phyloP scores from a whole-genome alignment of 164 flowering plant species.

The Aristolochia contorta region DNA sequence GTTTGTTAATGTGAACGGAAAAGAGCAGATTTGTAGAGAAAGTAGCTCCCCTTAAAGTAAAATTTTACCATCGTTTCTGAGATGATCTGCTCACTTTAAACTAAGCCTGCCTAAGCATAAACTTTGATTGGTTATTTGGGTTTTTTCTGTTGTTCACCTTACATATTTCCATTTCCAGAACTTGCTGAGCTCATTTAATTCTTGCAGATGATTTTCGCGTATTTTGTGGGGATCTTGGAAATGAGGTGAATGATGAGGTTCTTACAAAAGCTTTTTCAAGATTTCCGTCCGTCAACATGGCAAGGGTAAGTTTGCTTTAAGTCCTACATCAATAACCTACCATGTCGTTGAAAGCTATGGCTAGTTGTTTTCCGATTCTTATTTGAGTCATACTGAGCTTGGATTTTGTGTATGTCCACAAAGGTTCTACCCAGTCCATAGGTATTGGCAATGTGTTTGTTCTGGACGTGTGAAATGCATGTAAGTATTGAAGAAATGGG shows the following conservation, averaged over 20 bases:
- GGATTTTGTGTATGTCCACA: slow-evolving; percentile 4
- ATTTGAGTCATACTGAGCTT: not conserved
- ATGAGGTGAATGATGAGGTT: slow-evolving; percentile 99
- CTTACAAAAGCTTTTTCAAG: slow-evolving; percentile 92
- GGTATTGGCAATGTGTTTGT: not conserved
- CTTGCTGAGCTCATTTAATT: slow-evolving; percentile 4
- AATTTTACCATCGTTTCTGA: too few relatives aligned
- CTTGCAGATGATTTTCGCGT: slow-evolving; percentile 84
- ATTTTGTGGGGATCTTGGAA: slow-evolving; percentile 97
- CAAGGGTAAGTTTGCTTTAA: slow-evolving; percentile 49
- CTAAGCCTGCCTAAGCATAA: too few relatives aligned
- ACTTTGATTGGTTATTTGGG: not conserved
- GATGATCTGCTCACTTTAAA: too few relatives aligned
- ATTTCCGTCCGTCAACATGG: slow-evolving; percentile 94
- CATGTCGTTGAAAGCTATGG: slow-evolving; percentile 2
- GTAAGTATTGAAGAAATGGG: slow-evolving; percentile 3
- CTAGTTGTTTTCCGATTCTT: not conserved
- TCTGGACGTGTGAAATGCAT: slow-evolving; percentile 7
- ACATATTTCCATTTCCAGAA: not conserved
- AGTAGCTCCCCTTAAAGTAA: too few relatives aligned
- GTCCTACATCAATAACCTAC: slow-evolving; percentile 2
- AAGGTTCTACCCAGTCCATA: slow-evolving; percentile 5
- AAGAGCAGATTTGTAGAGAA: too few relatives aligned
- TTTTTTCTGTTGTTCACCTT: not conserved
- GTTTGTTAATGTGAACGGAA: too few relatives aligned